phyloP scores from a whole-genome alignment of 2,329 filamentous ascomycete species.

The Diaporthe australafricana region DNA sequence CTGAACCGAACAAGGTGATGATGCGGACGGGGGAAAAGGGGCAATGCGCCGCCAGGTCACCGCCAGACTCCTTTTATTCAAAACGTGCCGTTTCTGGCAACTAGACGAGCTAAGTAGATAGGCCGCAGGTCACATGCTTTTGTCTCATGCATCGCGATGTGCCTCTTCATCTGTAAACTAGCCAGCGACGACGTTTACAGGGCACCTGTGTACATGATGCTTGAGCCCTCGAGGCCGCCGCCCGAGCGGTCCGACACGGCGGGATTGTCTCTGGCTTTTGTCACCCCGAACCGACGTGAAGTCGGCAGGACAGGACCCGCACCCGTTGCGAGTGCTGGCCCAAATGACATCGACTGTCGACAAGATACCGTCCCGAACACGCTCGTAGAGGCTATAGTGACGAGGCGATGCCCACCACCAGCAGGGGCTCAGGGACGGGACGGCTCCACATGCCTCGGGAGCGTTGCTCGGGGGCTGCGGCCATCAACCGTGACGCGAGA shows the following conservation, averaged over 20 bases:
- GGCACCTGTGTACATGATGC: not conserved
- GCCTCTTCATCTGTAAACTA: conserved; percentile 5
- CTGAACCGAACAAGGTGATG: too few species aligned
- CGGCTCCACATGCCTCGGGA: not conserved
- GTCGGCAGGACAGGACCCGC: not conserved
- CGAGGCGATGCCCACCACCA: not conserved
- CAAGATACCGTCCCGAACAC: not conserved
- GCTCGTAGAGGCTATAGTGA: not conserved
- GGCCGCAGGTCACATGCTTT: conserved; percentile 18
- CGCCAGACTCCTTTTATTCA: conserved; percentile 3
- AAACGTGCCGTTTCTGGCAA: conserved; percentile 28
- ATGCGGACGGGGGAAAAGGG: too few species aligned
- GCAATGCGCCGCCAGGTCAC: not conserved
- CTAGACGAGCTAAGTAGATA: conserved; percentile 16
- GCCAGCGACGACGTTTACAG: not conserved
- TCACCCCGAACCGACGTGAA: not conserved
- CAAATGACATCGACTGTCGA: not conserved
- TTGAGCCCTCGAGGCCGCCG: conserved; percentile 3
- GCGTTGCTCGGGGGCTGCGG: not conserved
- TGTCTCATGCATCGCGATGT: not conserved
- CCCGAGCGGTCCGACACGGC: not conserved
- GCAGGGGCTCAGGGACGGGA: not conserved
- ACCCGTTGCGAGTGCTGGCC: not conserved
- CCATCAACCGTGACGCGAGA: not conserved
- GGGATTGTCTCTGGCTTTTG: not conserved